Evolutionary conservation across 140 eudicot genomes (phyloP).

Genomic region (Stevia rebaudiana): DNA sequence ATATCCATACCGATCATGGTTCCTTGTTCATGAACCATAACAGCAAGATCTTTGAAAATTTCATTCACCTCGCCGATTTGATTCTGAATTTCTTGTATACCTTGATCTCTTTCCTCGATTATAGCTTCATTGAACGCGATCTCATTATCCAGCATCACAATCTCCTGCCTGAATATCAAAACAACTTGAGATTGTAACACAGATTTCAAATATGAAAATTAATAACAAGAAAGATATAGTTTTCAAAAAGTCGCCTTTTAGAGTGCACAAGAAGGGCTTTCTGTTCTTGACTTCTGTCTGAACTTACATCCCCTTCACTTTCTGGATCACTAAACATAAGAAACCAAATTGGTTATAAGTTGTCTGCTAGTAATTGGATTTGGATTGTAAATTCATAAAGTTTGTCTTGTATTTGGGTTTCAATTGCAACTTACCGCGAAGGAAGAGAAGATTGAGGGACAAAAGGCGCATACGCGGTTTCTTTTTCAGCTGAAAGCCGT

Average conservation of each 20-base stretch:
- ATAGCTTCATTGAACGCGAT: constrained; percentile 75
- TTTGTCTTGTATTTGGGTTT: neutral
- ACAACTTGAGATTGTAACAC: constrained; percentile 1
- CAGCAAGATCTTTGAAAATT: constrained; percentile 78
- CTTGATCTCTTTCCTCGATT: constrained; percentile 83
- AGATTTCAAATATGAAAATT: neutral
- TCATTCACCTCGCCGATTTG: constrained; percentile 84
- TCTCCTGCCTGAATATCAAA: constrained; percentile 54
- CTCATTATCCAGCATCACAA: constrained; percentile 64
- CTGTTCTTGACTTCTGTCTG: constrained; percentile 60
- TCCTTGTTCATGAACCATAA: constrained; percentile 83
- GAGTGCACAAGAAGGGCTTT: constrained; percentile 77
- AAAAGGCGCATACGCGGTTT: constrained; percentile 85
- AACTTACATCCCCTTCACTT: constrained; percentile 47
- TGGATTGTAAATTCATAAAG: neutral
- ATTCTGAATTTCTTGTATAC: constrained; percentile 69
- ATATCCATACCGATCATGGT: constrained; percentile 54
- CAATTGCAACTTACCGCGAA: constrained; percentile 39
- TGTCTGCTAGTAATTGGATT: neutral
- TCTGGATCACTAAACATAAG: constrained; percentile 51
- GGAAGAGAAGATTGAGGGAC: constrained; percentile 78
- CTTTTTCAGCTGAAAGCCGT: constrained; percentile 92
- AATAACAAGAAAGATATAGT: neutral
- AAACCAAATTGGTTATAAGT: neutral
- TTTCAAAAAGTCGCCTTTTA: constrained; percentile 51